Evolutionary conservation across 257 asterid genomes (phyloP).

Genomic region (Dorcoceras hygrometricum): DNA sequence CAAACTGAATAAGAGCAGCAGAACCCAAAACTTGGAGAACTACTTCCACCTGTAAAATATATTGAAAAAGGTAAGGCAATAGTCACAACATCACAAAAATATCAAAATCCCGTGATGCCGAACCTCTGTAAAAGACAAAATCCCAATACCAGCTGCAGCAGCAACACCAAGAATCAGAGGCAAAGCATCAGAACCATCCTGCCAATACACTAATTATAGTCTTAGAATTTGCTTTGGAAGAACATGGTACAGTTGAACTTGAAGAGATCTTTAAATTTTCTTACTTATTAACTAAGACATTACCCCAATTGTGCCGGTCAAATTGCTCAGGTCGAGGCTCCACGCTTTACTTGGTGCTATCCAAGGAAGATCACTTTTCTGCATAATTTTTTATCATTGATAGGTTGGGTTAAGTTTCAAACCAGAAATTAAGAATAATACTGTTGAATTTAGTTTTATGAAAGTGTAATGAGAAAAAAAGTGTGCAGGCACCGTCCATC

Average conservation of each 20-base stretch:
- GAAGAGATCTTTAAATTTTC: neutral
- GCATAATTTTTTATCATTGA: slow-evolving; percentile 33
- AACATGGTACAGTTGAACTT: neutral
- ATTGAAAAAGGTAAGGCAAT: neutral
- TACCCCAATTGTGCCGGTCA: slow-evolving; percentile 39
- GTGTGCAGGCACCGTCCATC: slow-evolving; percentile 60
- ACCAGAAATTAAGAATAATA: neutral
- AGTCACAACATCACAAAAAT: neutral
- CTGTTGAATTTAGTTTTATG: neutral
- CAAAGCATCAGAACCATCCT: neutral
- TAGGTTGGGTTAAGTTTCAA: slow-evolving; percentile 23
- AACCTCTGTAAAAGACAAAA: neutral
- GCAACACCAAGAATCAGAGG: neutral
- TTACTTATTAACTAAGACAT: neutral
- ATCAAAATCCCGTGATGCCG: neutral
- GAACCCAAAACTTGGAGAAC: slow-evolving; percentile 86
- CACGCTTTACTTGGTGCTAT: slow-evolving; percentile 54
- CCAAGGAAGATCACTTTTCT: slow-evolving; percentile 98
- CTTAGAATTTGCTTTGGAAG: neutral
- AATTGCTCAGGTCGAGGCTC: slow-evolving; percentile 37
- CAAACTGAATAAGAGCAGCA: slow-evolving; percentile 73
- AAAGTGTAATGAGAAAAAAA: slow-evolving; percentile 1
- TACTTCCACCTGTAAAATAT: neutral
- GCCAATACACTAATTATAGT: neutral
- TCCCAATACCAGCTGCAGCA: neutral